phyloP scores from a whole-genome alignment of 495 filamentous ascomycete genomes.

The Filosporella fistucella region DNA sequence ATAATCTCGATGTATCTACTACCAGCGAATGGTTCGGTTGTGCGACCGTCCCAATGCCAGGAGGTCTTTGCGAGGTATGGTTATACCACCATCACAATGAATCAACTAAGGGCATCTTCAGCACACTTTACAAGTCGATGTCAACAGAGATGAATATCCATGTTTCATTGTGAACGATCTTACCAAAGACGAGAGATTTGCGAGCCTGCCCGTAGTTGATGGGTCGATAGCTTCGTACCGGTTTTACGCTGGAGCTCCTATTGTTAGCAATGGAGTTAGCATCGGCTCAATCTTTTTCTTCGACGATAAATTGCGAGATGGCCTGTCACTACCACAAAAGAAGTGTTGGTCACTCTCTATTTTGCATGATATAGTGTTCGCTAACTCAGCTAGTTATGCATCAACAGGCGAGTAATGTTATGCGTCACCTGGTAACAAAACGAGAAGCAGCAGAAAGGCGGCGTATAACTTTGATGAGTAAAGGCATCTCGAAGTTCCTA shows the following conservation, averaged over 20 bases:
- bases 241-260: slow-evolving; percentile 67
- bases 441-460: slow-evolving; percentile 53
- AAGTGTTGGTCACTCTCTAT: slow-evolving; percentile 28
- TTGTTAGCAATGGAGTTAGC: slow-evolving; percentile 64
- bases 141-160: slow-evolving; percentile 5
- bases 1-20: neutral
- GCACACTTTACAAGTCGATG: slow-evolving; percentile 12
- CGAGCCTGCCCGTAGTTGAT: slow-evolving; percentile 31
- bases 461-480: slow-evolving; percentile 51
- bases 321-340: slow-evolving; percentile 31
- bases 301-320: slow-evolving; percentile 50
- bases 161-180: slow-evolving; percentile 37
- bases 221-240: slow-evolving; percentile 32
- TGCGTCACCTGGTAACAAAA: slow-evolving; percentile 58
- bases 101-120: neutral
- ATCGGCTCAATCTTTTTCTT: slow-evolving; percentile 68
- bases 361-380: neutral
- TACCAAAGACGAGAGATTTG: slow-evolving; percentile 41
- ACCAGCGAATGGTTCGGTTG: slow-evolving; percentile 18
- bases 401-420: slow-evolving; percentile 41
- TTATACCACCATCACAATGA: neutral
- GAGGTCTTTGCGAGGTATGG: slow-evolving; percentile 21
- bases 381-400: slow-evolving; percentile 7
- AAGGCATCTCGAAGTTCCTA: slow-evolving; percentile 57
- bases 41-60: slow-evolving; percentile 6